Percentiles rank a stretch among this genome's conserved stretches.
phyloP scores from a whole-genome alignment of 371 early-diverging fungal genomes.

The Mortierella sp. region DNA sequence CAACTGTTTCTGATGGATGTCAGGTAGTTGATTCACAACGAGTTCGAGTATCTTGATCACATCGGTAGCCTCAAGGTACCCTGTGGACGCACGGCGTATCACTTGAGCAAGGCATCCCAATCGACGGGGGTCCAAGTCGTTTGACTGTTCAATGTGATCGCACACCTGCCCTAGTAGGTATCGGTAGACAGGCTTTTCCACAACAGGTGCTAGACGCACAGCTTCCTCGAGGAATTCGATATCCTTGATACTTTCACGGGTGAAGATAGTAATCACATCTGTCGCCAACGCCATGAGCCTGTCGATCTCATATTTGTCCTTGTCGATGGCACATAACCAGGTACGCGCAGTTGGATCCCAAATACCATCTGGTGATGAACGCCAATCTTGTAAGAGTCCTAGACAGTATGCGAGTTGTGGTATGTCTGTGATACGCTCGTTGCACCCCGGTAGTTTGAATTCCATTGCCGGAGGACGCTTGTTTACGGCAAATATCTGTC shows the following conservation, averaged over 20 bases:
- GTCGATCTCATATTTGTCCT: too few relatives aligned
- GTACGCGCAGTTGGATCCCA: too few relatives aligned
- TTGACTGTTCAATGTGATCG: neutral
- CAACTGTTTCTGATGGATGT: too few relatives aligned
- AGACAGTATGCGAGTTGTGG: too few relatives aligned
- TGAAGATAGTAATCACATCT: slow-evolving; percentile 1
- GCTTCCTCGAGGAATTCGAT: neutral
- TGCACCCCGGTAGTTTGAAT: too few relatives aligned
- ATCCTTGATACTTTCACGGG: slow-evolving; percentile 1
- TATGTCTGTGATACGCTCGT: too few relatives aligned
- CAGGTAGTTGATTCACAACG: too few relatives aligned
- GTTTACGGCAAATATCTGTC: too few relatives aligned
- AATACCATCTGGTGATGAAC: too few relatives aligned
- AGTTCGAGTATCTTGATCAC: neutral
- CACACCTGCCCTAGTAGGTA: neutral
- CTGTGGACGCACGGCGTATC: neutral
- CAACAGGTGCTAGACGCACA: neutral
- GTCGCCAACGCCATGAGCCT: neutral
- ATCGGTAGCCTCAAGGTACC: slow-evolving; percentile 2
- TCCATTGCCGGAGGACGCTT: too few relatives aligned
- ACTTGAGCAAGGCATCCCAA: slow-evolving; percentile 3
- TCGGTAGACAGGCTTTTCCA: neutral
- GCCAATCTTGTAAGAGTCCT: too few relatives aligned
- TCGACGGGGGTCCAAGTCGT: neutral
- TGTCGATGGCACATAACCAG: too few relatives aligned